Evolutionary conservation across 495 filamentous ascomycete genomes (phyloP), one percentile per base, ranked within the genome.

Genomic region (Poronia punctata): DNA sequence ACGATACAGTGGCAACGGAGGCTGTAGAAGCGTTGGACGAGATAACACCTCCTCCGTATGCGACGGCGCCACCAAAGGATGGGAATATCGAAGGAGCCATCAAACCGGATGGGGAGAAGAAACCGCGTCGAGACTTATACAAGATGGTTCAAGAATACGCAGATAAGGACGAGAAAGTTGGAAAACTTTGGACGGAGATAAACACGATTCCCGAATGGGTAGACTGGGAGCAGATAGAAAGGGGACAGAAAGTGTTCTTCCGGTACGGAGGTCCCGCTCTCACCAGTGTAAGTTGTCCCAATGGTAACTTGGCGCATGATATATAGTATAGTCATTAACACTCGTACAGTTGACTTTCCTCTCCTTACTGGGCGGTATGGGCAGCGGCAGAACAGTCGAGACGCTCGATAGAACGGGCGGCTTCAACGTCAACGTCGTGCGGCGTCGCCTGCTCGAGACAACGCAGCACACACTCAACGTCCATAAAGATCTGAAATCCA

Each of bases 371-470:
- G 82, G 80, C 6, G 82, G 81, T 10, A 72, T 83, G 71, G 77
- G 71, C 5, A 67, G 74, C 10, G 65, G 60, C 0, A 66, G 82
- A 11, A 74, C 88, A 2, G 82, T 84, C 22, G 83, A 90, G 54
- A 86, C 83, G 0, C 70, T 92, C 2, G 67, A 80, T 12, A 71
- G 85, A 12, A 94, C 86, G 9, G 85, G 86, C 11, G 86, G 86
- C 0, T 93, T 93, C 59, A 74, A 77, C 5, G 72, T 72, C 0
- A 74, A 80, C 46, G 77, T 83, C 5, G 83, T 84, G 3, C 73
- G 77, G 25, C 74, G 76, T 11, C 64, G 87, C 28, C 62, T 92
- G 25, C 79, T 84, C 32, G 82, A 88, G 59, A 88, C 85, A 2
- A 79, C 76, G 5, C 83, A 88, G 54, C 78, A 86, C 59, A 70